Evolutionary conservation across 306 rosid species (phyloP).

Genomic region (Corylus heterophylla): DNA sequence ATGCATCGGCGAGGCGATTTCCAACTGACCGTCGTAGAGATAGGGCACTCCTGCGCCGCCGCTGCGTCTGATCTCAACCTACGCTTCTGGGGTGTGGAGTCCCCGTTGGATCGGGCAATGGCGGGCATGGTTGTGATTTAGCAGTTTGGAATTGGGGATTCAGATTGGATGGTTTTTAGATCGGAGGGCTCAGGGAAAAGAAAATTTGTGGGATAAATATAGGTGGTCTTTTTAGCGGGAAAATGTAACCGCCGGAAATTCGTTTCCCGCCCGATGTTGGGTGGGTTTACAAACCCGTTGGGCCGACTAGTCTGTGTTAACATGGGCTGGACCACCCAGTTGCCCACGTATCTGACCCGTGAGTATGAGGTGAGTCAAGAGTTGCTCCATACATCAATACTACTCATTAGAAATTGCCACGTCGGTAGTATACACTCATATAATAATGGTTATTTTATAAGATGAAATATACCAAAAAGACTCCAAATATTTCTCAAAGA

Average conservation of each 20-base stretch:
- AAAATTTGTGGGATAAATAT: neutral
- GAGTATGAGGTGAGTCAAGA: neutral
- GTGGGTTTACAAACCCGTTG: neutral
- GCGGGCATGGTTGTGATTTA: slow-evolving; percentile 34
- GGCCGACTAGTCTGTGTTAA: neutral
- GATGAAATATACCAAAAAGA: too few species aligned
- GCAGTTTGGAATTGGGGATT: neutral
- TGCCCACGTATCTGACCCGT: neutral
- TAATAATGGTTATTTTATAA: too few species aligned
- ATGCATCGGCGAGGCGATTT: slow-evolving; percentile 51
- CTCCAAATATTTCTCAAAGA: too few species aligned
- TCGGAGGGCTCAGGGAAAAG: neutral
- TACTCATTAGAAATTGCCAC: too few species aligned
- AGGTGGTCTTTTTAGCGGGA: slow-evolving; percentile 28
- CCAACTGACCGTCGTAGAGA: slow-evolving; percentile 35
- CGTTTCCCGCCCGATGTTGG: slow-evolving; percentile 24
- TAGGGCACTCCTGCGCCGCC: slow-evolving; percentile 28
- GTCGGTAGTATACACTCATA: too few species aligned
- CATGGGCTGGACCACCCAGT: neutral
- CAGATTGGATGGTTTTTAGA: neutral
- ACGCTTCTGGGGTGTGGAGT: slow-evolving; percentile 43
- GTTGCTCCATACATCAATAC: too few species aligned
- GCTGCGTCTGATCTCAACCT: slow-evolving; percentile 41
- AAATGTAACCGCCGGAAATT: slow-evolving; percentile 1
- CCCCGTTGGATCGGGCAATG: slow-evolving; percentile 17